Evolutionary conservation across 257 asterid species (phyloP).

Genomic region (Ophiorrhiza pumila): DNA sequence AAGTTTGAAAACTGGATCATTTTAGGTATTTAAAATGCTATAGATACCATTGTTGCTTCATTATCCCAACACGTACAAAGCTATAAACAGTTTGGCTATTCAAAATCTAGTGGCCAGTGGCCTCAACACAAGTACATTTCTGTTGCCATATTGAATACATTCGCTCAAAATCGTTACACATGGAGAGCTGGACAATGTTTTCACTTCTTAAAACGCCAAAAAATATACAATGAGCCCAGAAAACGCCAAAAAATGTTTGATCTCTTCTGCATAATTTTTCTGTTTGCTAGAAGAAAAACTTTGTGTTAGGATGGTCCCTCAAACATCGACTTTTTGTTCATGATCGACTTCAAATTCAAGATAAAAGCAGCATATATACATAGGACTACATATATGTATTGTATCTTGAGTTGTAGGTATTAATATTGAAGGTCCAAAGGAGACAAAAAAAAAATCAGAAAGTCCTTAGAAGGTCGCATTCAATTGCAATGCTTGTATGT

Average conservation of each 20-base stretch:
- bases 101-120: too few relatives aligned
- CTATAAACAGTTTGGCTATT: too few relatives aligned
- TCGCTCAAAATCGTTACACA: too few relatives aligned
- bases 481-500: neutral
- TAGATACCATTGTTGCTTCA: too few relatives aligned
- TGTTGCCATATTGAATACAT: too few relatives aligned
- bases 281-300: constrained; percentile 6
- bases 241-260: neutral
- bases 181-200: too few relatives aligned
- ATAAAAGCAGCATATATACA: neutral
- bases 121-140: too few relatives aligned
- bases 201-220: neutral
- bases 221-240: constrained; percentile 1
- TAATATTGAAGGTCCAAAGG: neutral
- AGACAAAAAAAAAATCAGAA: neutral
- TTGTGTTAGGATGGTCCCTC: constrained; percentile 11
- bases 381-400: neutral
- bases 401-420: neutral
- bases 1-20: too few relatives aligned
- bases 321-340: neutral
- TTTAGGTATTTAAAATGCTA: too few relatives aligned
- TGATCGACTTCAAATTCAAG: neutral
- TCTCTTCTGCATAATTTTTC: neutral
- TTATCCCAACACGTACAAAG: too few relatives aligned
- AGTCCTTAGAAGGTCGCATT: constrained; percentile 1